A percentile compares a stretch with the other conserved stretches of the same genome.
These are phyloP conservation scores for Epichloe sibirici DNA, from an alignment of 2,329 filamentous ascomycete genomes.

Conservation along the genomic window DNA sequence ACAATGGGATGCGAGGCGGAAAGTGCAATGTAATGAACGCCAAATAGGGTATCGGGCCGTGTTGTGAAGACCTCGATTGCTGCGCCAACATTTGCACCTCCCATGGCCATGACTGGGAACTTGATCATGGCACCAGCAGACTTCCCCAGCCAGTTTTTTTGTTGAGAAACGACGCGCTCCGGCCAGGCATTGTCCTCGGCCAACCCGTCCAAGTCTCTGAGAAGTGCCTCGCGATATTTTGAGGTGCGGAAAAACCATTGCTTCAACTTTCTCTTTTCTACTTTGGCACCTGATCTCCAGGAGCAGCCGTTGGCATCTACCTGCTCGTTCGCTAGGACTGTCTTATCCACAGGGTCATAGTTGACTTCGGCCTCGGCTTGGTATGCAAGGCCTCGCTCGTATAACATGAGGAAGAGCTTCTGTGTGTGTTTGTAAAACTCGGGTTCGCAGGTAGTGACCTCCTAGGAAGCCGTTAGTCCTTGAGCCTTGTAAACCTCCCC, in stretches of 20 bases:
- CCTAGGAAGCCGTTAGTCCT: constrained; percentile 35
- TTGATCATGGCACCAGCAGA: constrained; percentile 61
- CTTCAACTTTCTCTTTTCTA: constrained; percentile 65
- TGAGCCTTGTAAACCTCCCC: neutral
- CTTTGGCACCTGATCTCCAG: constrained; percentile 77
- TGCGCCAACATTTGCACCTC: constrained; percentile 27
- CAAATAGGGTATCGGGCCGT: constrained; percentile 74
- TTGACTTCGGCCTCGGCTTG: constrained; percentile 77
- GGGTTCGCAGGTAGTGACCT: constrained; percentile 74
- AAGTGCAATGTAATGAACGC: constrained; percentile 73
- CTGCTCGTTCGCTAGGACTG: constrained; percentile 85
- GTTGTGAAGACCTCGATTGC: constrained; percentile 70
- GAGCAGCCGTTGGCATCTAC: constrained; percentile 77
- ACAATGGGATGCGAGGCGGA: constrained; percentile 64
- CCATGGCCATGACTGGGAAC: constrained; percentile 46
- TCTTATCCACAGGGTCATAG: constrained; percentile 81
- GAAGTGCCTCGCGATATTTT: constrained; percentile 58
- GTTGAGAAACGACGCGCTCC: constrained; percentile 69
- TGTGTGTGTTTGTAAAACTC: constrained; percentile 86
- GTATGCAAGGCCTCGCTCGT: constrained; percentile 65
- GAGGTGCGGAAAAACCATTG: constrained; percentile 90
- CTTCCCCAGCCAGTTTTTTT: constrained; percentile 79
- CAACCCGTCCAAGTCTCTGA: constrained; percentile 58
- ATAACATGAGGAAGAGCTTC: constrained; percentile 67
- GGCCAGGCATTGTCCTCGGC: constrained; percentile 59